Conservation (phyloP, 1,284 basidiomycete species). For the Trichosporon inkin region DNA sequence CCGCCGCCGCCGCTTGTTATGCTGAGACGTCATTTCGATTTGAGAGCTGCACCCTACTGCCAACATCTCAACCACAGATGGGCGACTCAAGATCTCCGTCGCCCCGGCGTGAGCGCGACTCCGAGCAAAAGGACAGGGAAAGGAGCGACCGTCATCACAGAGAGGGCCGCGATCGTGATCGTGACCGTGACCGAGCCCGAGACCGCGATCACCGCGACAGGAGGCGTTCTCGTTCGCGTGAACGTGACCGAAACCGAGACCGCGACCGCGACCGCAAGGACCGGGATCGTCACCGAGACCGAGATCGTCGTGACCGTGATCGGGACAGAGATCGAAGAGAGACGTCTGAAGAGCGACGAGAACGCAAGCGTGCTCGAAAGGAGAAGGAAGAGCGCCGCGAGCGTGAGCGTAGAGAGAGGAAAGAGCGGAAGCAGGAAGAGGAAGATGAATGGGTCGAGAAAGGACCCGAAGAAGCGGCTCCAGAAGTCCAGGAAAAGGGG, state of each 20-base stretch:
- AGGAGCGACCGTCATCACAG: not conserved
- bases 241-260: slow-evolving; percentile 12
- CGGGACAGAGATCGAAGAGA: slow-evolving; percentile 19
- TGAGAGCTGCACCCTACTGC: not conserved
- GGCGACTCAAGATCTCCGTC: not conserved
- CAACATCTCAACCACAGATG: not conserved
- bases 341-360: slow-evolving; percentile 26
- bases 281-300: slow-evolving; percentile 7
- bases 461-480: slow-evolving; percentile 16
- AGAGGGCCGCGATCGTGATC: slow-evolving; percentile 6
- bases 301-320: slow-evolving; percentile 21
- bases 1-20: slow-evolving; percentile 4
- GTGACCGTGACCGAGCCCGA: slow-evolving; percentile 4
- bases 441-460: slow-evolving; percentile 15
- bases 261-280: slow-evolving; percentile 10
- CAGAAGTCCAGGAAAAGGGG: slow-evolving; percentile 2
- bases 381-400: slow-evolving; percentile 57
- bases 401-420: slow-evolving; percentile 78
- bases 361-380: slow-evolving; percentile 26
- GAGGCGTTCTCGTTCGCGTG: not conserved
- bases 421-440: slow-evolving; percentile 42
- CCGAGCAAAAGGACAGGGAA: not conserved
- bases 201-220: slow-evolving; percentile 12
- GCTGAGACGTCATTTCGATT: not conserved
- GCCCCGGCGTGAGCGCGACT: not conserved